These are phyloP conservation scores for Metarhizium guizhouense DNA, from an alignment of 2,329 filamentous ascomycete species.

Conservation along the genomic window DNA sequence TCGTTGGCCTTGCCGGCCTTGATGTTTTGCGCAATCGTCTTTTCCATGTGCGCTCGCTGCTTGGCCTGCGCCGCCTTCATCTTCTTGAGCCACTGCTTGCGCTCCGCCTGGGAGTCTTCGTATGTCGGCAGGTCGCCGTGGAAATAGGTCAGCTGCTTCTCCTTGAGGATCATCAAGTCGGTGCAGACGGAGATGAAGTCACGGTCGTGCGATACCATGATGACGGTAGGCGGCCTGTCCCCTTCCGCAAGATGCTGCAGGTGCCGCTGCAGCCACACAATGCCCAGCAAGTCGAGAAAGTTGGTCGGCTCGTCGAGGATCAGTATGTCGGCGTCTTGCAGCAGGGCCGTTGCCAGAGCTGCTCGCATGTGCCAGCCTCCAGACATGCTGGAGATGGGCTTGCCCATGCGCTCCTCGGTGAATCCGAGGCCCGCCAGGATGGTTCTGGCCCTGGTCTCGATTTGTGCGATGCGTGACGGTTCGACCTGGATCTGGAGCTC, in stretches of 20 bases:
- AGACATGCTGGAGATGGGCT: slow-evolving; percentile 56
- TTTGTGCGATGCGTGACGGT: slow-evolving; percentile 50
- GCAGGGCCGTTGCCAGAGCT: slow-evolving; percentile 54
- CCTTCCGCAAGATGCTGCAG: slow-evolving; percentile 48
- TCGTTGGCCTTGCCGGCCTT: slow-evolving; percentile 67
- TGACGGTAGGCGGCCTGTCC: slow-evolving; percentile 52
- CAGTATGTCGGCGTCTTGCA: slow-evolving; percentile 67
- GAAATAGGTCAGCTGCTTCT: slow-evolving; percentile 64
- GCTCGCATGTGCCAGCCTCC: slow-evolving; percentile 71
- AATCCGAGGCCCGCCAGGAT: slow-evolving; percentile 67
- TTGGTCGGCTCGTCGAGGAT: slow-evolving; percentile 85
- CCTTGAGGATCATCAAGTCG: slow-evolving; percentile 67
- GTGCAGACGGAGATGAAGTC: slow-evolving; percentile 71
- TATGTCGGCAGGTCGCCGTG: slow-evolving; percentile 66
- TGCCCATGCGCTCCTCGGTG: slow-evolving; percentile 49
- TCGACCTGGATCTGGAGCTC: slow-evolving; percentile 62
- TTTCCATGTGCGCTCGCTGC: slow-evolving; percentile 72
- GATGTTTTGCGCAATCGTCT: slow-evolving; percentile 66
- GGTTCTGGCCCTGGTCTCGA: slow-evolving; percentile 56
- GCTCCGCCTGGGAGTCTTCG: slow-evolving; percentile 58
- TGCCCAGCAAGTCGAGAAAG: slow-evolving; percentile 72
- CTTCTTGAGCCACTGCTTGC: slow-evolving; percentile 56
- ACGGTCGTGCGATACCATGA: slow-evolving; percentile 78
- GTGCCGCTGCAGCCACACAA: slow-evolving; percentile 76
- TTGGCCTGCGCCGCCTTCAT: slow-evolving; percentile 79